These are phyloP conservation scores for Citrus maxima DNA, from an alignment of 345 rosid genomes.

Conservation along the genomic window DNA sequence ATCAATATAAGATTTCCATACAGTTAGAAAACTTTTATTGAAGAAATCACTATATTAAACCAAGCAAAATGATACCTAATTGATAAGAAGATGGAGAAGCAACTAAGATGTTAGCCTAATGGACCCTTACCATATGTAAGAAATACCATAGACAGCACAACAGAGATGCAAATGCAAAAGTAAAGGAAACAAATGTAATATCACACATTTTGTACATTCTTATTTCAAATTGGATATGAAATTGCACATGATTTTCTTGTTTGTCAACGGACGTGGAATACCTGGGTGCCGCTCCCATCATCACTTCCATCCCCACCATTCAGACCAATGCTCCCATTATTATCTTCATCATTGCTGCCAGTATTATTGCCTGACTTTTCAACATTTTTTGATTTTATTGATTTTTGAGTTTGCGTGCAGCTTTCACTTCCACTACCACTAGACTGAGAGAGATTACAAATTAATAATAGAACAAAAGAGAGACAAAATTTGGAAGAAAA, in stretches of 20 bases:
- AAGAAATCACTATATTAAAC: neutral
- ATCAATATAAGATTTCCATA: neutral
- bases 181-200: neutral
- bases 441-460: constrained; percentile 29
- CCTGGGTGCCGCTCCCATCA: constrained; percentile 53
- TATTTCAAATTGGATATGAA: neutral
- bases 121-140: neutral
- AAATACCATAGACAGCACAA: neutral
- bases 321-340: constrained; percentile 33
- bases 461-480: neutral
- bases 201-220: neutral
- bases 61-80: neutral
- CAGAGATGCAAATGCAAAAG: neutral
- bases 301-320: constrained; percentile 43
- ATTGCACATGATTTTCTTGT: neutral
- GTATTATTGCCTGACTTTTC: constrained; percentile 28
- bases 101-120: neutral
- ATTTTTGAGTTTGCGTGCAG: constrained; percentile 38
- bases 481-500: constrained; percentile 1
- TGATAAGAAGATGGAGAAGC: neutral
- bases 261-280: constrained; percentile 9
- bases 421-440: constrained; percentile 49
- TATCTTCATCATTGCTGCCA: constrained; percentile 32
- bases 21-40: neutral
- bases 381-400: constrained; percentile 33